Base-by-base conservation (phyloP, 2,329 filamentous ascomycete genomes). In the Pyricularia sp. region DNA sequence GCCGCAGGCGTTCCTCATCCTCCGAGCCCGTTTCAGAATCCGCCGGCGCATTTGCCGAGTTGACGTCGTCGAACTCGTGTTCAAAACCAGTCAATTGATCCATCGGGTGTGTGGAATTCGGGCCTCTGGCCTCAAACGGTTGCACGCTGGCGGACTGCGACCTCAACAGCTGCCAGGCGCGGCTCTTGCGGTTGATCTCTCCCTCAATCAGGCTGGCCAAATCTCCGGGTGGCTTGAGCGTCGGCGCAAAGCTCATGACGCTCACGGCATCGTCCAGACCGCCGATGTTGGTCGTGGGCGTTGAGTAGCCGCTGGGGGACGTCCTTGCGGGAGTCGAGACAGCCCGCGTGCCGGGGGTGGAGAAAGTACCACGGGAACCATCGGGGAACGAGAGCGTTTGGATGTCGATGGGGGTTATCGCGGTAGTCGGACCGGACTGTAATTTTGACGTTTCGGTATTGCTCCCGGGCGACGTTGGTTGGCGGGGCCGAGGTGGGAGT, bases 151-250 rank as follows among this genome's bases (percentile, higher is more conserved):
- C 83, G 5, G 87, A 83, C 73, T 90, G 90, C 23, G 86, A 84
- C 67, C 85, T 86, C 30, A 93, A 80, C 66, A 91, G 79, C 72
- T 85, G 85, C 87, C 91, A 92, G 4, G 91, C 89, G 23, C 88
- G 84, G 74, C 87, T 92, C 73, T 85, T 87, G 70, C 84, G 84
- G 72, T 87, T 86, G 50, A 90, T 79, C 28, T 92, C 88, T 61
- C 92, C 91, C 11, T 88, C 88, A 64, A 97, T 85, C 25, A 97
- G 83, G 75, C 94, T 97, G 70, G 93, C 93, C 30, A 92, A 86
- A 72, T 97, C 93, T 3, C 88, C 88, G 0, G 84, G 84, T 23
- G 83, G 85, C 58, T 84, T 88, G 79, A 84, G 80, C 6, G 85
- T 90, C 0, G 89, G 88, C 36, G 87, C 85, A 74, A 86, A 86